Evolutionary conservation across 768 basidiomycete species (phyloP).

Genomic region (Pisolithus tinctorius): DNA sequence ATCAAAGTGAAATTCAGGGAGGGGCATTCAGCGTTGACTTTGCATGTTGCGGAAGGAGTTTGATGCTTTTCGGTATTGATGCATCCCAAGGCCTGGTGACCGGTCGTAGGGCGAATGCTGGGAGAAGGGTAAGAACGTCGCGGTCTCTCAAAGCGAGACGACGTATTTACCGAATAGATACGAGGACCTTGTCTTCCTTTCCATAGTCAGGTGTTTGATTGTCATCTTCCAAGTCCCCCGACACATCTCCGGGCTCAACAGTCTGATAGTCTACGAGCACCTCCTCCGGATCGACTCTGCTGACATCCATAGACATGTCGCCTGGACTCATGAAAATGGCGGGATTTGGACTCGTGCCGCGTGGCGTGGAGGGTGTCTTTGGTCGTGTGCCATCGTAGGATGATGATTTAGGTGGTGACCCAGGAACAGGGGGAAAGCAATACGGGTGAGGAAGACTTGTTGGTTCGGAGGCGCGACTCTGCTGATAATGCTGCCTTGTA

Average conservation of each 20-base stretch:
- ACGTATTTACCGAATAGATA: constrained; percentile 61
- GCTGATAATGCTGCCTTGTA: constrained; percentile 59
- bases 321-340: constrained; percentile 39
- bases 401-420: constrained; percentile 45
- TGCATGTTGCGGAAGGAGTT: constrained; percentile 51
- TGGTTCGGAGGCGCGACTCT: constrained; percentile 28
- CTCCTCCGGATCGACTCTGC: constrained; percentile 67
- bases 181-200: constrained; percentile 81
- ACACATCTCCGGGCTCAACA: constrained; percentile 63
- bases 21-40: constrained; percentile 35
- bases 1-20: constrained; percentile 62
- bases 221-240: constrained; percentile 57
- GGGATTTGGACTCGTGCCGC: constrained; percentile 42
- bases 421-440: constrained; percentile 42
- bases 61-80: constrained; percentile 43
- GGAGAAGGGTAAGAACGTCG: constrained; percentile 1
- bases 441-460: constrained; percentile 22
- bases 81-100: constrained; percentile 55
- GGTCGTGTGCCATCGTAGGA: constrained; percentile 34
- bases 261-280: constrained; percentile 70
- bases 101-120: constrained; percentile 59
- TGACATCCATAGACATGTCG: constrained; percentile 63
- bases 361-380: constrained; percentile 48
- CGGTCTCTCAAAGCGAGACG: background rate
- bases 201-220: constrained; percentile 48